Conservation (phyloP, 108 stramenopile species). For the Seminavis robusta region DNA sequence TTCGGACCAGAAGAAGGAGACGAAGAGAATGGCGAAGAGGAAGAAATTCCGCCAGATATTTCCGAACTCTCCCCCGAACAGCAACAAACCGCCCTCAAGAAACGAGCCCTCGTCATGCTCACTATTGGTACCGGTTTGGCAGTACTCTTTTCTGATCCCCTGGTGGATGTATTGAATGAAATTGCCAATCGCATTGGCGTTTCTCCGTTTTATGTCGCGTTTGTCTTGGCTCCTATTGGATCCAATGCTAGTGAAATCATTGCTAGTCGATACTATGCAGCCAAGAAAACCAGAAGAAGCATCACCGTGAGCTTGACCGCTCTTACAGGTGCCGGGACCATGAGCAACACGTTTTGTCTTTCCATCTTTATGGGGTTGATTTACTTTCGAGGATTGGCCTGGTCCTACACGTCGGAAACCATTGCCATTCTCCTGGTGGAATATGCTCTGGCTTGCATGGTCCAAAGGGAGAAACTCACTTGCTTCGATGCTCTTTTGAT, state of each 20-base stretch:
- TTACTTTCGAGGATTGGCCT: constrained; percentile 87
- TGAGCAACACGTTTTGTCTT: constrained; percentile 97
- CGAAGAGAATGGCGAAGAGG: constrained; percentile 62
- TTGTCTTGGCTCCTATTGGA: constrained; percentile 92
- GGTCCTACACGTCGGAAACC: constrained; percentile 96
- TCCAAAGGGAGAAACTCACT: constrained; percentile 37
- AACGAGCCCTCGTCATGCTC: constrained; percentile 83
- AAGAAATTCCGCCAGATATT: constrained; percentile 75
- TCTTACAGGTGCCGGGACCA: constrained; percentile 92
- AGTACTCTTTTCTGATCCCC: constrained; percentile 92
- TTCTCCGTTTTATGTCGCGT: constrained; percentile 95
- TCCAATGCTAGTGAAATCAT: constrained; percentile 96
- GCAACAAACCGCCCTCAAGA: constrained; percentile 84
- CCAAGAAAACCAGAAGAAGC: constrained; percentile 91
- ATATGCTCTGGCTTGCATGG: constrained; percentile 64
- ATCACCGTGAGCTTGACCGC: constrained; percentile 90
- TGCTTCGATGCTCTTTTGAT: constrained; percentile 40
- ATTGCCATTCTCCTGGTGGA: constrained; percentile 90
- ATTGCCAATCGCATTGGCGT: constrained; percentile 73
- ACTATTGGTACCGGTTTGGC: constrained; percentile 83
- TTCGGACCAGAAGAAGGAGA: constrained; percentile 3
- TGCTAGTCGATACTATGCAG: constrained; percentile 88
- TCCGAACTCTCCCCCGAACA: constrained; percentile 71
- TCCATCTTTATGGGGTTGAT: constrained; percentile 94
- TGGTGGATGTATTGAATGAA: constrained; percentile 95